Evolutionary conservation across 805 yeast genomes (phyloP), one percentile per base, ranked within the genome.

Genomic region (Sugiyamaella mastotermitis): DNA sequence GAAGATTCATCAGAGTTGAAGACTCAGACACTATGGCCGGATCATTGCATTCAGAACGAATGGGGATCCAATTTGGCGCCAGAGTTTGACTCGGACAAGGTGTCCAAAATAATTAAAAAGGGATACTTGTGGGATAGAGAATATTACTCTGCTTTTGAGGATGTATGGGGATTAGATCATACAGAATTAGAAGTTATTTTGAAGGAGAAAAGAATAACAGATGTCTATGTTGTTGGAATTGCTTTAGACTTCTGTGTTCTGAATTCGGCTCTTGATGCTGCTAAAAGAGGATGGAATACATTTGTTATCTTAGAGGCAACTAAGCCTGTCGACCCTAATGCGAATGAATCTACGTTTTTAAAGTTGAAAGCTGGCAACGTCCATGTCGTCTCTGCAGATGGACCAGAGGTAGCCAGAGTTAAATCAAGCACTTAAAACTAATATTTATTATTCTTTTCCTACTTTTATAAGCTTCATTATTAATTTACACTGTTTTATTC

Each of bases 241-340:
- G 96, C 97, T 0, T 76, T 78, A 46, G 97, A 88, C 55, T 86
- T 65, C 57, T 88, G 97, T 58, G 97, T 90, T 3, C 61, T 77
- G 49, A 70, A 78, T 53, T 80, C 94, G 0, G 86, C 95, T 0
- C 56, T 76, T 17, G 94, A 88, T 40, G 69, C 87, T 15, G 72
- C 70, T 0, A 58, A 56, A 8, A 42, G 63, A 3, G 95, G 95
- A 0, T 86, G 72, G 54, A 57, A 71, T 1, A 78, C 94, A 0
- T 65, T 52, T 37, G 83, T 90, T 1, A 47, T 85, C 10, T 65
- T 66, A 42, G 73, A 74, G 21, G 72, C 76, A 37, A 66, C 80
- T 15, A 69, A 62, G 44, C 67, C 83, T 3, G 51, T 49, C 10
- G 32, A 43, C 14, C 19, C 41, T n/a, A 16, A 16, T 9, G 14